Evolutionary conservation across 495 filamentous ascomycete genomes (phyloP).

Genomic region (Pyrenula aspistea): DNA sequence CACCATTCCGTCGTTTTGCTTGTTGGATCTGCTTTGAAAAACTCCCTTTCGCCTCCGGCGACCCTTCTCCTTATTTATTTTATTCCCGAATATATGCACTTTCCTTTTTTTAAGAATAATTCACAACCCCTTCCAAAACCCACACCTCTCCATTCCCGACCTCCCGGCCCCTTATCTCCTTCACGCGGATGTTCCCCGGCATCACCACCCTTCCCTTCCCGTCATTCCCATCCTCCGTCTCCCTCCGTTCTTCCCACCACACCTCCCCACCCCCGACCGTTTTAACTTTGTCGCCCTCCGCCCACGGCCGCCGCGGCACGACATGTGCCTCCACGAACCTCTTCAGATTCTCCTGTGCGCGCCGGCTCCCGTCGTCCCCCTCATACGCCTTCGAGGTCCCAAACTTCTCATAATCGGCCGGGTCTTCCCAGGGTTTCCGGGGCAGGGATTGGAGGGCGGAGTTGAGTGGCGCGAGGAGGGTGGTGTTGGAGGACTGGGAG

Average conservation of each 20-base stretch:
- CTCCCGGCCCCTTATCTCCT: constrained; percentile 50
- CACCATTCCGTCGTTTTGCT: no score
- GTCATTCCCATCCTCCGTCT: no score
- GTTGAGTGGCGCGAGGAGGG: constrained; percentile 82
- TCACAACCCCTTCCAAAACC: constrained; percentile 57
- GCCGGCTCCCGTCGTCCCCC: constrained; percentile 63
- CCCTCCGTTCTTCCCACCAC: constrained; percentile 74
- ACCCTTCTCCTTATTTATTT: no score
- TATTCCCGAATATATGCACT: no score
- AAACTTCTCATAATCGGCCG: constrained; percentile 59
- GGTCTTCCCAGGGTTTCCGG: constrained; percentile 90
- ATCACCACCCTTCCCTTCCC: constrained; percentile 73
- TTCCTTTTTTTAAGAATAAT: no score
- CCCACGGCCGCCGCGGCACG: constrained; percentile 67
- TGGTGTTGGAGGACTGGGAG: constrained; percentile 59
- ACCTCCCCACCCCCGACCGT: constrained; percentile 60
- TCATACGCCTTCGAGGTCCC: constrained; percentile 67
- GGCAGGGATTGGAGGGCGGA: constrained; percentile 66
- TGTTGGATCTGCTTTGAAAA: no score
- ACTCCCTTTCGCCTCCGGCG: no score
- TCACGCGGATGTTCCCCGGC: constrained; percentile 66
- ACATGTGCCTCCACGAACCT: constrained; percentile 84
- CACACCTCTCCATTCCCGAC: constrained; percentile 84
- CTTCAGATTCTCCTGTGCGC: constrained; percentile 67
- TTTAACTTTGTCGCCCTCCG: constrained; percentile 56